phyloP scores from a whole-genome alignment of 1,139 yeast species.

The Casaregolazyma lundiana region DNA sequence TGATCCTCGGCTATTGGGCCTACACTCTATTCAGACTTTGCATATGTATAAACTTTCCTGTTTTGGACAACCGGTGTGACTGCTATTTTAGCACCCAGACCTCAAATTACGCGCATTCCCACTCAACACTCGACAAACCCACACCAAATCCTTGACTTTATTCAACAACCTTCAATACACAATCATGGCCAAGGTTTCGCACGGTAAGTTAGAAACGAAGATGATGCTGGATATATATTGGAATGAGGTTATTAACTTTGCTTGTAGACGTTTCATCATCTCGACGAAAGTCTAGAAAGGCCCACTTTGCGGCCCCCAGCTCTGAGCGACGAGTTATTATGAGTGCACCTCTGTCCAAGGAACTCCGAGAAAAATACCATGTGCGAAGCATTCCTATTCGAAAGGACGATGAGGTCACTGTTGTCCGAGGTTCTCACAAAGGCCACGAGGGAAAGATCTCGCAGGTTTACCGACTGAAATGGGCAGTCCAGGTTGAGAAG shows the following conservation, averaged over 20 bases:
- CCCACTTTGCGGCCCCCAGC: slow-evolving; percentile 98
- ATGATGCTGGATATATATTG: not conserved
- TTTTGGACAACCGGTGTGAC: slow-evolving; percentile 11
- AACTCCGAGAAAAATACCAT: slow-evolving; percentile 96
- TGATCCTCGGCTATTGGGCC: too few relatives aligned
- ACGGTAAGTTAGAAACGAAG: slow-evolving; percentile 24
- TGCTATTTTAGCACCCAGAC: slow-evolving; percentile 8
- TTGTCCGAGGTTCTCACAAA: slow-evolving; percentile 98
- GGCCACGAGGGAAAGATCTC: slow-evolving; percentile 99
- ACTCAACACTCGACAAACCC: slow-evolving; percentile 8
- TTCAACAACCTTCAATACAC: slow-evolving; percentile 12
- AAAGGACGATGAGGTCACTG: slow-evolving; percentile 93
- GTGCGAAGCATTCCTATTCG: slow-evolving; percentile 96
- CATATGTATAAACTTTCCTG: too few relatives aligned
- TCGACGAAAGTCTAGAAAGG: slow-evolving; percentile 99
- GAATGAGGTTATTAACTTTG: slow-evolving; percentile 8
- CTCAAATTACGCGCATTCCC: not conserved
- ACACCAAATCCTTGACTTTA: slow-evolving; percentile 6
- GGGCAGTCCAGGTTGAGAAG: slow-evolving; percentile 94
- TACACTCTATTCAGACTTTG: too few relatives aligned
- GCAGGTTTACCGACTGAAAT: slow-evolving; percentile 98
- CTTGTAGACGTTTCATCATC: slow-evolving; percentile 87
- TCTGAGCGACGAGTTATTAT: slow-evolving; percentile 90
- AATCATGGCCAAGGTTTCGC: slow-evolving; percentile 35
- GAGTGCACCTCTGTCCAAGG: slow-evolving; percentile 99